A percentile compares a stretch with the other conserved stretches of the same genome.
phyloP scores from a whole-genome alignment of 345 rosid genomes.

The Eucalyptus tenuipes region DNA sequence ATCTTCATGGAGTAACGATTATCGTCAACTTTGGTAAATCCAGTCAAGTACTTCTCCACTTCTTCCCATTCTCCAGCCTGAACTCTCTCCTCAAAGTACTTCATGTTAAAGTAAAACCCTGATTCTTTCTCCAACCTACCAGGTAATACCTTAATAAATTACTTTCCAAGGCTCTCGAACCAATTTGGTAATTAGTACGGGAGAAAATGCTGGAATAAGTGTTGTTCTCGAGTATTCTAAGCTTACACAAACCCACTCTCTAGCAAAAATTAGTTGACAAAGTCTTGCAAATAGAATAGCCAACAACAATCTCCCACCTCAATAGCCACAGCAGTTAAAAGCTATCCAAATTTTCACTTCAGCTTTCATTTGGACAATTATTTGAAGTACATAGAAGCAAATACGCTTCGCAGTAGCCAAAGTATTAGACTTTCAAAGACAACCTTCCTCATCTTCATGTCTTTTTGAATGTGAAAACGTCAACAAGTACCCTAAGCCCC shows the following conservation, averaged over 20 bases:
- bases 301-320: not conserved
- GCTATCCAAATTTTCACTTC: not conserved
- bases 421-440: not conserved
- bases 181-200: not conserved
- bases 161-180: not conserved
- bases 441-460: not conserved
- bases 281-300: not conserved
- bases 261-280: not conserved
- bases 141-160: not conserved
- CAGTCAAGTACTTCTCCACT: conserved; percentile 52
- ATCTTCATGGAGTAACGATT: conserved; percentile 79
- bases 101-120: conserved; percentile 59
- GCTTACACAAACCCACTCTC: not conserved
- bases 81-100: conserved; percentile 60
- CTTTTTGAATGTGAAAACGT: not conserved
- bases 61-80: conserved; percentile 71
- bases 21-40: conserved; percentile 63
- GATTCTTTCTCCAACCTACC: conserved; percentile 63
- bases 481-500: not conserved
- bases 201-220: not conserved
- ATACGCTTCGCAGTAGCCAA: not conserved
- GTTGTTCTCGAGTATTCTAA: not conserved
- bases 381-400: not conserved
- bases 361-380: not conserved
- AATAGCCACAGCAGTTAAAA: not conserved